Evolutionary conservation across 495 filamentous ascomycete species (phyloP), one percentile per base, ranked within the genome.

Genomic region (Polyplosphaeria fusca): DNA sequence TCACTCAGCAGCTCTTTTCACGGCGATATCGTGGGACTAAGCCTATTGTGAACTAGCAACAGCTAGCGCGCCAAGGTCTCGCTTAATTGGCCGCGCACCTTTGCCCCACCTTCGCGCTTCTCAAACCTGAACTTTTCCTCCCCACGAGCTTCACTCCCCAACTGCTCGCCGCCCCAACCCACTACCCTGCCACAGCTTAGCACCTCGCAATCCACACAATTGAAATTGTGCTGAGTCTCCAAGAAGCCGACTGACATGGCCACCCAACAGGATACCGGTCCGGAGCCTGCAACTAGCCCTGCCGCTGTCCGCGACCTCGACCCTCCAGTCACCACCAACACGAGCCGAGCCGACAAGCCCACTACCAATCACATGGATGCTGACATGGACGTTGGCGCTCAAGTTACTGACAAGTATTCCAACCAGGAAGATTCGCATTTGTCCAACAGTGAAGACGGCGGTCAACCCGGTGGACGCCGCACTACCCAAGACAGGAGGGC

Each of bases 391-490:
- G 30, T 11, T 1, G 43, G 26, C 43, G 37, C 23, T 2, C 22
- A 32, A 13, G 41, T 26, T 13, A 9, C 52, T 20, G 27, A 22
- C 24, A 2, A 38, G 9, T 24, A 16, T 19, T 18, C 28, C 18
- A 24, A n/a, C 42, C 12, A 37, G 4, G 22, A 50, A 22, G 22
- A 44, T 27, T 23, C 39, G 7, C 9, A 2, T 23, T 28, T 47
- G 41, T 7, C 24, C 43, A 32, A 54, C 14, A 39, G 9, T 35
- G 30, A 25, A 2, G 54, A 67, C 5, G 56, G 43, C 27, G 12
- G 26, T 26, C 11, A 40, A 5, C 35, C 14, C 30, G 9, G 30
- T n/a, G 30, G 30, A 19, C n/a, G n/a, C n/a, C n/a, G n/a, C n/a
- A n/a, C n/a, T n/a, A n/a, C n/a, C n/a, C n/a, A n/a, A n/a, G n/a